Evolutionary conservation across 2,329 filamentous ascomycete genomes (phyloP), one percentile per base, ranked within the genome.

Genomic region (Penicillium fuscoglaucum): DNA sequence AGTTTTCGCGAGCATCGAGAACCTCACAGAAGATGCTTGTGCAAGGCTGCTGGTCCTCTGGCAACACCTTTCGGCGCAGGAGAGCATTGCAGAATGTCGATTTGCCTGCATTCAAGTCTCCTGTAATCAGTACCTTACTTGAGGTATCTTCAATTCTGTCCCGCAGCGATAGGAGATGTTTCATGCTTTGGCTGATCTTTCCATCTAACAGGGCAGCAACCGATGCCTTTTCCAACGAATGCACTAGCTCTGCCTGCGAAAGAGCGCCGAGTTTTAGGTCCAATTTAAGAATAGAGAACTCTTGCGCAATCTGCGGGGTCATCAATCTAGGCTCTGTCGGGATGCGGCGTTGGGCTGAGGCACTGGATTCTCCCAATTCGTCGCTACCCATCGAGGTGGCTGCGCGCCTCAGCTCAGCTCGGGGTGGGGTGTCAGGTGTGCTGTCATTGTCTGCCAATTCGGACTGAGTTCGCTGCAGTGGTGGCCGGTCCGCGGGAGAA

Each of bases 61-160:
- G 95, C 4, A 99, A 78, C 29, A 99, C 85, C 76, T 98, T 98
- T 61, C 93, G 87, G 60, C 95, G 88, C 41, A 99, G 78, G 2
- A 99, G 80, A n/a, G 95, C 95, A 75, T 99, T 99, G 79, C 95
- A 99, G 69, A 99, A 99, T 0, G 95, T 99, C 4, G 95, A 99
- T 73, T 99, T 99, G 71, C 95, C 95, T 9, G 95, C 93, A 71
- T 99, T 99, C 54, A 99, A 78, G 72, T 99, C 95, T 70, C 95
- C 95, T 0, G 95, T 99, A 19, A 99, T 88, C 58, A 99, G 79
- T 1, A 99, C 95, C 75, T 99, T 99, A 77, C 93, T 98, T 5
- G 93, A 91, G 0, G 91, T 98, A 75, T 99, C 95, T 73, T 98
- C 95, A 62, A 99, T 99, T 53, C 95, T 88, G 65, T 98, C 95